phyloP scores from a whole-genome alignment of 2,329 filamentous ascomycete genomes.

The Cercospora sp. region DNA sequence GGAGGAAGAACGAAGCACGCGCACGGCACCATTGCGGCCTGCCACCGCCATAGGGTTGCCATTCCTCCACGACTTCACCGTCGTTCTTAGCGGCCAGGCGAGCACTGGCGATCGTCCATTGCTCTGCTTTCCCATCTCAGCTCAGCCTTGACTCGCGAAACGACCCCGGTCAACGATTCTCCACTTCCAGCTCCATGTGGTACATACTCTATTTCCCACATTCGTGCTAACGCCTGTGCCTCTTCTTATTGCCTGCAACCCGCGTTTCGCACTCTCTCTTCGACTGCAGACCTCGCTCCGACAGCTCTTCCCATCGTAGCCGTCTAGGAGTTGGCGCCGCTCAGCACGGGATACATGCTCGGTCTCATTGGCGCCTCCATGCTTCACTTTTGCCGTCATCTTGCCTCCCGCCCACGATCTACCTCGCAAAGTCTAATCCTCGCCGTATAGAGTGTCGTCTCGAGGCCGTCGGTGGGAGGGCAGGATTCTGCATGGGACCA shows the following conservation, averaged over 20 bases:
- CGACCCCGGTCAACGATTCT: slow-evolving; percentile 5
- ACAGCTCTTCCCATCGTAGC: not conserved
- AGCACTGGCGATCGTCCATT: slow-evolving; percentile 13
- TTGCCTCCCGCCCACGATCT: not conserved
- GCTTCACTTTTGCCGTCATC: slow-evolving; percentile 9
- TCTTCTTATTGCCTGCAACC: slow-evolving; percentile 14
- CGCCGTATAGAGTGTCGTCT: slow-evolving; percentile 7
- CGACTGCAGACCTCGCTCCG: not conserved
- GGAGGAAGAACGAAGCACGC: not conserved
- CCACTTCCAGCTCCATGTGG: slow-evolving; percentile 5
- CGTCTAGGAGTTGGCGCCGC: slow-evolving; percentile 6
- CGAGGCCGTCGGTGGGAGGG: not conserved
- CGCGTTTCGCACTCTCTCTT: slow-evolving; percentile 2
- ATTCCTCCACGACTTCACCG: slow-evolving; percentile 13
- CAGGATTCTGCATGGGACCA: not conserved
- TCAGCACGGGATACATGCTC: not conserved
- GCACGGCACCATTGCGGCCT: slow-evolving; percentile 11
- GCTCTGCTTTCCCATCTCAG: slow-evolving; percentile 6
- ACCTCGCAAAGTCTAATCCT: not conserved
- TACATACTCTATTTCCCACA: slow-evolving; percentile 5
- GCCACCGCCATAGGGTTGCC: not conserved
- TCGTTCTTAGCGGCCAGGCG: slow-evolving; percentile 13
- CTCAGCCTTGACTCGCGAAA: slow-evolving; percentile 13
- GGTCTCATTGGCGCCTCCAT: not conserved
- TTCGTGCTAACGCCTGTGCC: slow-evolving; percentile 12